Percentiles rank a stretch among this genome's conserved stretches.
These are phyloP conservation scores for Pythium myriotylum DNA, from an alignment of 352 stramenopile species.

Conservation along the genomic window DNA sequence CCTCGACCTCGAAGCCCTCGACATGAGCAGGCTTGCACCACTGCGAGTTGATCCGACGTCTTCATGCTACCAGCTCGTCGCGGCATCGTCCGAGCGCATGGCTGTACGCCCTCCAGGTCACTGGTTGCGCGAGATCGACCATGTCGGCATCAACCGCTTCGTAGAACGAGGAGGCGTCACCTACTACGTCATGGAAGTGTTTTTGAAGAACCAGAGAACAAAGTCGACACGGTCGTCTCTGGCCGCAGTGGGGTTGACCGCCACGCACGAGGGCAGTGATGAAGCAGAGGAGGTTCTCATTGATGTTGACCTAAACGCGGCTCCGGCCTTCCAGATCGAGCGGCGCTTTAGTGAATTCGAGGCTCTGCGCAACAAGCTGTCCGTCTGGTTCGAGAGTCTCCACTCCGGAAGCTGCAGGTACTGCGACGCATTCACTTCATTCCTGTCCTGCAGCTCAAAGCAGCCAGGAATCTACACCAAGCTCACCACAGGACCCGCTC, in stretches of 20 bases:
- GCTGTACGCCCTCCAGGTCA: slow-evolving; percentile 14
- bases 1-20: neutral
- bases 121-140: slow-evolving; percentile 31
- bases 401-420: slow-evolving; percentile 17
- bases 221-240: neutral
- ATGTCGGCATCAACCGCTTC: slow-evolving; percentile 44
- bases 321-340: slow-evolving; percentile 18
- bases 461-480: slow-evolving; percentile 29
- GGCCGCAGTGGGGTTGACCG: neutral
- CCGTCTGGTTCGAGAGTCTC: slow-evolving; percentile 20
- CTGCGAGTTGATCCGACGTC: slow-evolving; percentile 7
- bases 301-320: slow-evolving; percentile 19
- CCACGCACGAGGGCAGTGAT: neutral
- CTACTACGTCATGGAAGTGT: slow-evolving; percentile 46
- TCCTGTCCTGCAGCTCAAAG: slow-evolving; percentile 15
- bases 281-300: slow-evolving; percentile 19
- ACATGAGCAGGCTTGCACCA: slow-evolving; percentile 1
- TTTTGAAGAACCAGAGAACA: slow-evolving; percentile 7
- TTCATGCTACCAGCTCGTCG: slow-evolving; percentile 12
- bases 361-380: slow-evolving; percentile 21
- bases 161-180: slow-evolving; percentile 41
- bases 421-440: slow-evolving; percentile 24
- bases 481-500: slow-evolving; percentile 19
- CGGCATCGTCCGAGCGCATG: slow-evolving; percentile 12
- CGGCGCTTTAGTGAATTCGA: slow-evolving; percentile 29